These are phyloP conservation scores for Salix exigua DNA, from an alignment of 345 rosid genomes.

Conservation along the genomic window DNA sequence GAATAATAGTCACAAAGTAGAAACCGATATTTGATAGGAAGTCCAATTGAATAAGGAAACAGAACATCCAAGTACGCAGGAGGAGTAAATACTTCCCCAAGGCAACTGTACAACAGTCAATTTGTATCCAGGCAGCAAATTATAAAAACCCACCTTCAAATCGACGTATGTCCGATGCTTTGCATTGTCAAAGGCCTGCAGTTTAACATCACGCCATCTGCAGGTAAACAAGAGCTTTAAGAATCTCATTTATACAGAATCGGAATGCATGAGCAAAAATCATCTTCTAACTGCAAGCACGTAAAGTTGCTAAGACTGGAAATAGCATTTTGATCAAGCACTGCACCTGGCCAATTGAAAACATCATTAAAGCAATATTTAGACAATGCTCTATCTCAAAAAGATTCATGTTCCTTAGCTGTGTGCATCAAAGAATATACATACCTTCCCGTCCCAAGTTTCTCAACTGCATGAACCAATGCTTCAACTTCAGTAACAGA, in stretches of 20 bases:
- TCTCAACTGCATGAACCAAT: conserved; percentile 95
- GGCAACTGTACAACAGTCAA: not conserved
- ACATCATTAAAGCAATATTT: not conserved
- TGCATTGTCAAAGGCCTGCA: conserved; percentile 84
- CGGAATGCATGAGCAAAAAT: not conserved
- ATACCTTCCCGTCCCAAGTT: conserved; percentile 98
- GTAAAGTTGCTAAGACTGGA: not conserved
- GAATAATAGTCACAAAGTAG: not conserved
- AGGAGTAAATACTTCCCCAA: not conserved
- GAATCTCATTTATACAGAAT: not conserved
- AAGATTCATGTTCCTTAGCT: not conserved
- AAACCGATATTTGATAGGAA: not conserved
- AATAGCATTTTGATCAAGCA: not conserved
- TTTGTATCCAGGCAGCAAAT: not conserved
- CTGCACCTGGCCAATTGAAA: not conserved
- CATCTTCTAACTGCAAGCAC: not conserved
- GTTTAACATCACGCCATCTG: conserved; percentile 98
- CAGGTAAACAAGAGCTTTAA: conserved; percentile 8
- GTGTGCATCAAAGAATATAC: not conserved
- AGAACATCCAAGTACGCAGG: not conserved
- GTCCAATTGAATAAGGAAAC: not conserved
- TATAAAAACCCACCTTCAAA: conserved; percentile 55
- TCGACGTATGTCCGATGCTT: conserved; percentile 97
- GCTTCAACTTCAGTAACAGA: conserved; percentile 96
- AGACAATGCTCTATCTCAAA: not conserved